Conservation (phyloP, 1,284 basidiomycete genomes). For the Ustilago bromivora region DNA sequence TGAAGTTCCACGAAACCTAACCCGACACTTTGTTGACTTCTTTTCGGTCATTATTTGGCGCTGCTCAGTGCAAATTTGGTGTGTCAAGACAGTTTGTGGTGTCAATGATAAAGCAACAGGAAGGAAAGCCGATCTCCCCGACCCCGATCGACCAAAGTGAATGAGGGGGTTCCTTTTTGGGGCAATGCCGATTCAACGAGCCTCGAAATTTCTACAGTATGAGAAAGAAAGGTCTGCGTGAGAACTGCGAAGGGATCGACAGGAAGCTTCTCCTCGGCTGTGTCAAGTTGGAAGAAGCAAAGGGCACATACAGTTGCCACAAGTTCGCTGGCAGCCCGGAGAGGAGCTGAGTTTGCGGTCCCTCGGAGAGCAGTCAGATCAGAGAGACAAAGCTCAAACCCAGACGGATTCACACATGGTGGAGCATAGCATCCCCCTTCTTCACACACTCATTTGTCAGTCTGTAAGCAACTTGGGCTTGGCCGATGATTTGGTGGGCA, state of each 20-base stretch:
- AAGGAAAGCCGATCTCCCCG: no score
- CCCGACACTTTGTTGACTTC: no score
- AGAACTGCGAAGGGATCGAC: constrained; percentile 7
- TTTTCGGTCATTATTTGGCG: no score
- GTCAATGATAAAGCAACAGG: no score
- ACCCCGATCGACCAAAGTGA: background rate
- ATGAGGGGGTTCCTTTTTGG: background rate
- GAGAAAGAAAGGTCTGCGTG: constrained; percentile 1
- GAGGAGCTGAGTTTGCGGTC: constrained; percentile 10
- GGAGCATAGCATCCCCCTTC: constrained; percentile 7
- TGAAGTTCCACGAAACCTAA: no score
- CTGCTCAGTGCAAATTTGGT: no score
- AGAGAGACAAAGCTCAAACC: constrained; percentile 3
- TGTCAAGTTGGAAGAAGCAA: background rate
- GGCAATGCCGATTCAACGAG: background rate
- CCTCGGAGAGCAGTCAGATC: constrained; percentile 10
- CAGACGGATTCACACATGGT: constrained; percentile 10
- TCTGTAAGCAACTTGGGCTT: background rate
- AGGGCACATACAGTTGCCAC: background rate
- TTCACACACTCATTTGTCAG: background rate
- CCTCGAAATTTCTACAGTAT: background rate
- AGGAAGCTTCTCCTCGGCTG: constrained; percentile 10
- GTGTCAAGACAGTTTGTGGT: no score
- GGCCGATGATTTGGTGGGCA: background rate
- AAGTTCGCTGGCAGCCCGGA: background rate